Conservation (phyloP, 805 yeast genomes). For the Candida patagonica region DNA sequence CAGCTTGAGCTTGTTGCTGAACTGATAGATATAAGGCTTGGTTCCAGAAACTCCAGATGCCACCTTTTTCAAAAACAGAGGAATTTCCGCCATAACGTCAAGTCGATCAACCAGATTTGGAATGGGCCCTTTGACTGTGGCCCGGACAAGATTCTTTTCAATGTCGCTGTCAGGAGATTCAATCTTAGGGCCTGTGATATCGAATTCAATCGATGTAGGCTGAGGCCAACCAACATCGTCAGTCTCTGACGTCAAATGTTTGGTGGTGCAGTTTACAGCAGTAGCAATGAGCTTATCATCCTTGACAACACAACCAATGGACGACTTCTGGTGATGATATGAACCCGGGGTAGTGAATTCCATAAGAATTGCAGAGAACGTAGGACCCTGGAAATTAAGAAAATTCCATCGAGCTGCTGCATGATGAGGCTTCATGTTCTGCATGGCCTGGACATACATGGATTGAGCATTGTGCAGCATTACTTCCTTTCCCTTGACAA, state of each 20-base stretch:
- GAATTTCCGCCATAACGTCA: slow-evolving; percentile 96
- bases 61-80: slow-evolving; percentile 84
- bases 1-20: slow-evolving; percentile 53
- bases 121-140: slow-evolving; percentile 52
- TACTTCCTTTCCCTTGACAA: slow-evolving; percentile 31
- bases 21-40: slow-evolving; percentile 94
- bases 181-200: slow-evolving; percentile 41
- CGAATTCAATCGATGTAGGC: slow-evolving; percentile 60
- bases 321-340: slow-evolving; percentile 73
- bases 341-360: slow-evolving; percentile 92
- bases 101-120: slow-evolving; percentile 70
- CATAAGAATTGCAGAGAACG: slow-evolving; percentile 74
- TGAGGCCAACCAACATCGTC: slow-evolving; percentile 84
- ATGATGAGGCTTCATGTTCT: slow-evolving; percentile 99
- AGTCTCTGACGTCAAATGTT: slow-evolving; percentile 44
- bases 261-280: slow-evolving; percentile 55
- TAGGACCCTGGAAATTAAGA: slow-evolving; percentile 72
- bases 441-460: slow-evolving; percentile 93
- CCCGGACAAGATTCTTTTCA: slow-evolving; percentile 33
- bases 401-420: slow-evolving; percentile 98
- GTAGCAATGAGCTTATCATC: slow-evolving; percentile 55
- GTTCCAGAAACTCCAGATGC: slow-evolving; percentile 94
- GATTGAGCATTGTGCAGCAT: slow-evolving; percentile 34
- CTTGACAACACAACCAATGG: slow-evolving; percentile 64
- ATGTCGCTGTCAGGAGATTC: slow-evolving; percentile 35